phyloP scores from a whole-genome alignment of 805 yeast species.

The Hanseniaspora vineae region DNA sequence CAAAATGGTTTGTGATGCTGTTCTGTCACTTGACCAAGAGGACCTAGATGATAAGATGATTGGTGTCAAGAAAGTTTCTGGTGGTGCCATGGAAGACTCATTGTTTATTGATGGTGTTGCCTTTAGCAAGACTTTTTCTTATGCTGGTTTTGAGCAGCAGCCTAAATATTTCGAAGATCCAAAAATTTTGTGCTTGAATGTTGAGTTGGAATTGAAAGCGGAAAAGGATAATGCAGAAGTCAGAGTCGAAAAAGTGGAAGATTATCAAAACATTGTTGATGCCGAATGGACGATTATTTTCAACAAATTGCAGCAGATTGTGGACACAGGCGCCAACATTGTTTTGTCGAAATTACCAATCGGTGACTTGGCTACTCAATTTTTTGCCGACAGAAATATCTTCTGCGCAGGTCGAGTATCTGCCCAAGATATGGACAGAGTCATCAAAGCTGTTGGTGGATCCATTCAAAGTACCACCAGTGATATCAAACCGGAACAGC shows the following conservation, averaged over 20 bases:
- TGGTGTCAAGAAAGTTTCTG: conserved; percentile 90
- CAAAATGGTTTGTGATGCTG: conserved; percentile 94
- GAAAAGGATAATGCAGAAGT: conserved; percentile 99
- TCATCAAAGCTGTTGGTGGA: conserved; percentile 90
- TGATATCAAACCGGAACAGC: conserved; percentile 45
- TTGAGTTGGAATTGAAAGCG: conserved; percentile 92
- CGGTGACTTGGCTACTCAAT: conserved; percentile 98
- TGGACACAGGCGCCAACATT: conserved; percentile 77
- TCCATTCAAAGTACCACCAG: conserved; percentile 66
- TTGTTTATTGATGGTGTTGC: conserved; percentile 88
- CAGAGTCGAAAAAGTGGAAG: conserved; percentile 82
- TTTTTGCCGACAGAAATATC: conserved; percentile 87
- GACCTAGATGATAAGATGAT: conserved; percentile 82
- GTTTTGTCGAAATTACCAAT: conserved; percentile 91
- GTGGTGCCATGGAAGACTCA: conserved; percentile 94
- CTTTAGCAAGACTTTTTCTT: conserved; percentile 90
- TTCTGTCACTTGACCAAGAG: conserved; percentile 67
- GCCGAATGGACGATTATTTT: conserved; percentile 98
- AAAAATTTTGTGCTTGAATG: conserved; percentile 70
- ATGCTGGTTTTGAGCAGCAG: conserved; percentile 98
- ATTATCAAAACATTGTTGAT: conserved; percentile 91
- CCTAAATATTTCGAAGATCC: conserved; percentile 78
- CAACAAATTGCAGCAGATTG: conserved; percentile 72
- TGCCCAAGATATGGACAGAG: conserved; percentile 82
- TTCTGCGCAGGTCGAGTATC: conserved; percentile 97